A percentile compares a stretch with the other conserved stretches of the same genome.
Evolutionary conservation across 2,329 filamentous ascomycete species (phyloP).

Genomic region (Chalaropsis ovoidea): DNA sequence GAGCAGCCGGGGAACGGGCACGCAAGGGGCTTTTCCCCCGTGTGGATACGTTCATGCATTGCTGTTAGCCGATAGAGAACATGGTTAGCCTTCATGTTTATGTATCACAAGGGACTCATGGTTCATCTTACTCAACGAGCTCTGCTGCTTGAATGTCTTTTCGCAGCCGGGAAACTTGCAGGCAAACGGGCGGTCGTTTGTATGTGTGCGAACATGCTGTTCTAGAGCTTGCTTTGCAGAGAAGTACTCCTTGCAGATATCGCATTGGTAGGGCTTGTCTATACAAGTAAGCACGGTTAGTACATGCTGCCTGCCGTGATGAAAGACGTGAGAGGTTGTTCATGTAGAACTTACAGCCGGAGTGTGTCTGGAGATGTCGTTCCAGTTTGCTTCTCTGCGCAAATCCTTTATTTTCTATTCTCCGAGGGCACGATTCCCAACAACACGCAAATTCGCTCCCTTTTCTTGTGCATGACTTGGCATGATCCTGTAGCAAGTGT

Average conservation of each 20-base stretch:
- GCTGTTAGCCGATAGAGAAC: conserved; percentile 34
- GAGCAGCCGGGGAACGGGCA: conserved; percentile 45
- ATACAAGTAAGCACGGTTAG: conserved; percentile 26
- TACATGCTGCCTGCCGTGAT: conserved; percentile 27
- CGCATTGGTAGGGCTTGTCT: conserved; percentile 52
- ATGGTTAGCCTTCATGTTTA: conserved; percentile 15
- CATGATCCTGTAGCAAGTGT: conserved; percentile 45
- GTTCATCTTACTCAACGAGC: conserved; percentile 48
- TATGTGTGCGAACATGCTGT: conserved; percentile 58
- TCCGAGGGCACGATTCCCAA: conserved; percentile 47
- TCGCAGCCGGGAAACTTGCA: conserved; percentile 43
- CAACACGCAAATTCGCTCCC: conserved; percentile 42
- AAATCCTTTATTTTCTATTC: conserved; percentile 38
- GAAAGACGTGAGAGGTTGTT: background rate
- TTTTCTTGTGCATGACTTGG: conserved; percentile 38
- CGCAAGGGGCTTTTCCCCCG: conserved; percentile 51
- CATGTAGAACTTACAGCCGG: conserved; percentile 42
- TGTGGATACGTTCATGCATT: conserved; percentile 59
- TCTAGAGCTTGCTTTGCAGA: conserved; percentile 58
- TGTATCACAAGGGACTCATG: too few species aligned
- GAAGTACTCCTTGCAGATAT: conserved; percentile 47
- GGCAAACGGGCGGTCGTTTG: conserved; percentile 52
- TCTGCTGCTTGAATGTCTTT: conserved; percentile 56
- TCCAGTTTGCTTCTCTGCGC: conserved; percentile 53
- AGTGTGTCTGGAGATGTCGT: conserved; percentile 55